Conservation (phyloP, 1,284 basidiomycete genomes). For the Mycosarcoma mackinlayi region DNA sequence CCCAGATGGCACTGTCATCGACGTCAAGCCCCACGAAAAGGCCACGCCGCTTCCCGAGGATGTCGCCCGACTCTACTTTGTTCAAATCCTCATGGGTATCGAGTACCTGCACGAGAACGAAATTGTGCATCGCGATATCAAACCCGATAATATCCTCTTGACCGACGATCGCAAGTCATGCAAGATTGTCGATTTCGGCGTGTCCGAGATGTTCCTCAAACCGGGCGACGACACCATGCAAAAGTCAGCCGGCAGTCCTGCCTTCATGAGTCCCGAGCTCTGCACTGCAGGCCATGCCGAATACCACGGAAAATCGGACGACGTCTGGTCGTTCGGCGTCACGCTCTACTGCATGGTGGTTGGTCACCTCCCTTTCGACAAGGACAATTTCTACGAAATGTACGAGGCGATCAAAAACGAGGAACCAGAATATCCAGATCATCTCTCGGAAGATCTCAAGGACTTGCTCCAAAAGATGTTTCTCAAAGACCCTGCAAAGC, state of each 20-base stretch:
- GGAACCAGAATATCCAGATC: conserved; percentile 55
- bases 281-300: conserved; percentile 57
- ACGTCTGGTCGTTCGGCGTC: conserved; percentile 73
- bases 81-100: conserved; percentile 72
- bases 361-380: conserved; percentile 72
- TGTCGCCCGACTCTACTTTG: conserved; percentile 71
- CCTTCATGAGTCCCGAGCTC: conserved; percentile 73
- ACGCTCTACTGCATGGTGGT: conserved; percentile 73
- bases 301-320: conserved; percentile 71
- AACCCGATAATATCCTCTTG: conserved; percentile 73
- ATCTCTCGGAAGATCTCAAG: conserved; percentile 44
- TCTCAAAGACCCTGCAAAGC: conserved; percentile 54
- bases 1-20: conserved; percentile 71
- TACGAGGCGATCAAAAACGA: conserved; percentile 71
- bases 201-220: conserved; percentile 72
- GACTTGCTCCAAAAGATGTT: conserved; percentile 59
- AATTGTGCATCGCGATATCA: conserved; percentile 72
- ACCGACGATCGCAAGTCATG: conserved; percentile 70
- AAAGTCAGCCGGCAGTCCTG: conserved; percentile 72
- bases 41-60: conserved; percentile 64
- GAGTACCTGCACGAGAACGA: conserved; percentile 73
- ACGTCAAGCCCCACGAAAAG: conserved; percentile 66
- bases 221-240: conserved; percentile 70
- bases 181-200: conserved; percentile 74
- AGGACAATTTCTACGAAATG: conserved; percentile 71